Percentiles rank a stretch among this genome's conserved stretches.
phyloP scores from a whole-genome alignment of 257 asterid genomes.

The Oldenlandia corymbosa region DNA sequence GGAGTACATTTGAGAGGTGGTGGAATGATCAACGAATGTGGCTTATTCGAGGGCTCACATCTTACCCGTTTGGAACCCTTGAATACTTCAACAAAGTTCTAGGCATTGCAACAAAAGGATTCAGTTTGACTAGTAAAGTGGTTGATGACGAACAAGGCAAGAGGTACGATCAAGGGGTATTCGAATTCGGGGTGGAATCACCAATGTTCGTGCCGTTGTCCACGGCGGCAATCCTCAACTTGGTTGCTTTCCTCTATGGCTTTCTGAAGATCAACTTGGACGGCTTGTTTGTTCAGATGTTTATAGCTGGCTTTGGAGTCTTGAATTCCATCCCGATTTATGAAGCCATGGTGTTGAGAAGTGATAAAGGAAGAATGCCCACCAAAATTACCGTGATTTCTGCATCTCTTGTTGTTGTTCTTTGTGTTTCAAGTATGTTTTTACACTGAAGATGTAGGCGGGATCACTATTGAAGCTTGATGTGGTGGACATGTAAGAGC shows the following conservation, averaged over 20 bases:
- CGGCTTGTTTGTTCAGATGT: slow-evolving; percentile 27
- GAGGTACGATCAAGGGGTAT: too few species aligned
- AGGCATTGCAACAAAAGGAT: slow-evolving; percentile 49
- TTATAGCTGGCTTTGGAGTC: slow-evolving; percentile 44
- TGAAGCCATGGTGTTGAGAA: slow-evolving; percentile 59
- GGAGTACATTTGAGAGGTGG: slow-evolving; percentile 54
- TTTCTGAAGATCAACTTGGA: slow-evolving; percentile 14
- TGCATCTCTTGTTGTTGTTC: slow-evolving; percentile 25
- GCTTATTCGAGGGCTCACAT: slow-evolving; percentile 48
- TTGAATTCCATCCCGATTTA: slow-evolving; percentile 53
- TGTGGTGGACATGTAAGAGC: too few species aligned
- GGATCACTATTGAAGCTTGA: too few species aligned
- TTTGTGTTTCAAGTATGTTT: slow-evolving; percentile 17
- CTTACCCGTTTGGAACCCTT: slow-evolving; percentile 39
- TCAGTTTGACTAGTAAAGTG: slow-evolving; percentile 60
- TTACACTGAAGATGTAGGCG: too few species aligned
- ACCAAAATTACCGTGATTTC: slow-evolving; percentile 36
- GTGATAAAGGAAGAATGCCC: slow-evolving; percentile 58
- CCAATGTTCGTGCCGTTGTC: too few species aligned
- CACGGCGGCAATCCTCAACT: too few species aligned
- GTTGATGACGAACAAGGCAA: slow-evolving; percentile 25
- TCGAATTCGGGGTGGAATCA: too few species aligned
- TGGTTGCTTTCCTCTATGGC: too few species aligned
- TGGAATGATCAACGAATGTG: slow-evolving; percentile 29
- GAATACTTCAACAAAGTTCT: slow-evolving; percentile 44